A percentile compares a stretch with the other conserved stretches of the same genome.
phyloP scores from a whole-genome alignment of 257 asterid genomes.

The Galeopsis tetrahit region DNA sequence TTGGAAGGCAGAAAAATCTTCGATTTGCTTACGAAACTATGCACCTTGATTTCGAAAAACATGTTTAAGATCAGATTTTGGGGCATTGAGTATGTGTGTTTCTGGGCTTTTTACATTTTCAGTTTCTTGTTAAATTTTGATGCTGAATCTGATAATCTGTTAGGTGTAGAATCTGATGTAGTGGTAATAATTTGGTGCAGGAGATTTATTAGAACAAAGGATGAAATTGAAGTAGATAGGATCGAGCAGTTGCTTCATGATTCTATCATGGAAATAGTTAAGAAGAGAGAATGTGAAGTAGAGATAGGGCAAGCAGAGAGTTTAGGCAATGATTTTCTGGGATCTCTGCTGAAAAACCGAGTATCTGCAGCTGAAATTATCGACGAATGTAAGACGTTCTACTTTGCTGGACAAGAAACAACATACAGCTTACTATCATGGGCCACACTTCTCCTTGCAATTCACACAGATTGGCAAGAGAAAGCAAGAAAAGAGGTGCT shows the following conservation, averaged over 20 bases:
- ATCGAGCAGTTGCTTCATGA: conserved; percentile 42
- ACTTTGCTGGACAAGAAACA: conserved; percentile 66
- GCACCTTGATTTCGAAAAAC: conserved; percentile 29
- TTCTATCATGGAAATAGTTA: conserved; percentile 41
- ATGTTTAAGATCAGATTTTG: conserved; percentile 29
- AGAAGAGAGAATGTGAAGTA: conserved; percentile 41
- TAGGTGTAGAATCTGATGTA: not conserved
- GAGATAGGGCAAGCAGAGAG: conserved; percentile 36
- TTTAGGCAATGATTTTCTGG: conserved; percentile 59
- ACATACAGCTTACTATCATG: conserved; percentile 51
- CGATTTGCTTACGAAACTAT: conserved; percentile 42
- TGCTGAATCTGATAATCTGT: not conserved
- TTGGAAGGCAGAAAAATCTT: conserved; percentile 58
- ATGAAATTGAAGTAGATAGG: conserved; percentile 50
- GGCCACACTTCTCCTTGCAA: conserved; percentile 52
- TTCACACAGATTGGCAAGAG: conserved; percentile 69
- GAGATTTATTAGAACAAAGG: conserved; percentile 34
- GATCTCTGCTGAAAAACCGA: conserved; percentile 45
- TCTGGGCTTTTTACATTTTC: too few relatives aligned
- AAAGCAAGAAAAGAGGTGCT: conserved; percentile 54
- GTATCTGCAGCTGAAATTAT: conserved; percentile 48
- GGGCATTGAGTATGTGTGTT: conserved; percentile 34
- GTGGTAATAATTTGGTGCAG: conserved; percentile 28
- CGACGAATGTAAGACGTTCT: conserved; percentile 68
- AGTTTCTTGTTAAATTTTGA: not conserved